Percentiles rank a stretch among this genome's conserved stretches.
Evolutionary conservation across 2,329 filamentous ascomycete species (phyloP).

Genomic region (Aspergillus arachidicola): DNA sequence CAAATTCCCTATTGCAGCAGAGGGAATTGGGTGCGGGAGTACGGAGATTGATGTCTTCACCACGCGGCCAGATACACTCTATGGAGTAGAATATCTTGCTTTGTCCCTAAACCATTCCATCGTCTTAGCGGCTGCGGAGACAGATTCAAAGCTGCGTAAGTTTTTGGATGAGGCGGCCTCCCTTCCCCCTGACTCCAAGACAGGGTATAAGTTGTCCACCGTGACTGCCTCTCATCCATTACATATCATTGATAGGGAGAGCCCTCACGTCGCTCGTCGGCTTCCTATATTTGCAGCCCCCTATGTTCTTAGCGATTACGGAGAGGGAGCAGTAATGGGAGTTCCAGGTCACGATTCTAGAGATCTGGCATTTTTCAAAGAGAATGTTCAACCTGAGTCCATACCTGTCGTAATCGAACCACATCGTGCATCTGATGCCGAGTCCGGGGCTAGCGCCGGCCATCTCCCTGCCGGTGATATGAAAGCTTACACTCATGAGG

Average conservation of each 20-base stretch:
- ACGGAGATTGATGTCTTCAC: conserved; percentile 73
- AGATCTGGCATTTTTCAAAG: conserved; percentile 78
- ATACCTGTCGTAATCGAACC: conserved; percentile 64
- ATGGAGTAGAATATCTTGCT: conserved; percentile 82
- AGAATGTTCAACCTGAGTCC: conserved; percentile 63
- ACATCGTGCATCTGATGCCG: conserved; percentile 37
- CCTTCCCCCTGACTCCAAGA: conserved; percentile 59
- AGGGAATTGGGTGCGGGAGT: conserved; percentile 24
- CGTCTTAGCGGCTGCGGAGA: conserved; percentile 62
- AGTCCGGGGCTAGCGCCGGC: conserved; percentile 14
- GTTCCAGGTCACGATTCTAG: conserved; percentile 82
- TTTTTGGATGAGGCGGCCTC: conserved; percentile 64
- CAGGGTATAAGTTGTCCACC: conserved; percentile 67
- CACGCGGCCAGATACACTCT: conserved; percentile 82
- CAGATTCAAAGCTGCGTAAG: conserved; percentile 62
- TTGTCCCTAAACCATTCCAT: conserved; percentile 73
- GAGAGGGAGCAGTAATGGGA: conserved; percentile 88
- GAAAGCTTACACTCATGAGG: conserved; percentile 64
- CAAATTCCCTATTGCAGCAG: conserved; percentile 64
- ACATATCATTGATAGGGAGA: conserved; percentile 55
- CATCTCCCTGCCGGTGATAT: conserved; percentile 43
- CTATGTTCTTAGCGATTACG: conserved; percentile 83
- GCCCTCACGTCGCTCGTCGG: conserved; percentile 37
- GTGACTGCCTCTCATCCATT: conserved; percentile 69
- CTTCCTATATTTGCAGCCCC: conserved; percentile 80